A percentile compares a stretch with the other conserved stretches of the same genome.
Conservation (phyloP, 805 yeast species). For the Lipomyces mesembrius region DNA sequence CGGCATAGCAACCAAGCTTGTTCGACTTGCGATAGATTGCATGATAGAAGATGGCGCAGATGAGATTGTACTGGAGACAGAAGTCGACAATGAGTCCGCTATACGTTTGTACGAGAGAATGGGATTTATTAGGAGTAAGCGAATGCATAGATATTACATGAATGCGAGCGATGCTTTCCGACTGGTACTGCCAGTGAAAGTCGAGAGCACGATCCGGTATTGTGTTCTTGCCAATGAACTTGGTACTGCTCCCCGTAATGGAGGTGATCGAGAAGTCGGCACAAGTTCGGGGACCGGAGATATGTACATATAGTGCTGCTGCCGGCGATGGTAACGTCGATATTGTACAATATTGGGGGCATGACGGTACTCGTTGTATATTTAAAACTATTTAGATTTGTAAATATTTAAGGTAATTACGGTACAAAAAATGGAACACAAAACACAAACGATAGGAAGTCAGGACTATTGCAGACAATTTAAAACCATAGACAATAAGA, state of each 20-base stretch:
- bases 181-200: slow-evolving; percentile 77
- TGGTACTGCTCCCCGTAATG: not conserved
- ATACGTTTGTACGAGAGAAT: slow-evolving; percentile 68
- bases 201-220: slow-evolving; percentile 59
- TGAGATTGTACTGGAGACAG: slow-evolving; percentile 85
- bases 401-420: not conserved
- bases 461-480: not conserved
- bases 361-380: not conserved
- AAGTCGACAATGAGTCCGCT: slow-evolving; percentile 77
- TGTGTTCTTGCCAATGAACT: slow-evolving; percentile 17
- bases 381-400: not conserved
- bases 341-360: not conserved
- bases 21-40: slow-evolving; percentile 61
- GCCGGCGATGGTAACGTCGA: not conserved
- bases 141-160: slow-evolving; percentile 84
- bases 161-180: slow-evolving; percentile 94
- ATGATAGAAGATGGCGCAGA: slow-evolving; percentile 75
- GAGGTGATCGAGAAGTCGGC: not conserved
- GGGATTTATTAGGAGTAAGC: slow-evolving; percentile 74
- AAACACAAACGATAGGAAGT: not conserved
- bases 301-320: not conserved
- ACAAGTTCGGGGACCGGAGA: not conserved
- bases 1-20: slow-evolving; percentile 81
- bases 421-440: not conserved
- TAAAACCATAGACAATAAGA: not conserved